Base-by-base conservation (phyloP, 192 early-diverging fungal genomes). In the Linnemannia zychae region DNA sequence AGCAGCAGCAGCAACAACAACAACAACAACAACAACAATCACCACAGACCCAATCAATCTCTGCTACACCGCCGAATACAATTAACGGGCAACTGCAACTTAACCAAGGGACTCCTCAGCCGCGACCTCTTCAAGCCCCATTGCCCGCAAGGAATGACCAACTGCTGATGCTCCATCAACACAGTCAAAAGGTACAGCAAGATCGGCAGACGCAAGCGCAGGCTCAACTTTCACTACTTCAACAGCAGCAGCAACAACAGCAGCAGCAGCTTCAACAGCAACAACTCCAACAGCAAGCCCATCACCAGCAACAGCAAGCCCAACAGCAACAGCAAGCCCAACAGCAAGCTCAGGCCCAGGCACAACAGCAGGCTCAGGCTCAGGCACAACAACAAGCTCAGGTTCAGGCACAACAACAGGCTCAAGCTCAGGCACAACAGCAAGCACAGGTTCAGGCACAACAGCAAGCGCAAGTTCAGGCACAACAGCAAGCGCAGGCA, bases 361-460 rank as follows among this genome's bases (percentile, higher is more conserved):
- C 67, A 7, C 88, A 87, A 68, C 76, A 81, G 36, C 82, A 75
- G 20, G 81, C 79, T 33, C 78, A 84, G 20, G 75, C 80, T 16
- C 76, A 76, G 52, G 67, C 75, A 13, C 84, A 86, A 48, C 72
- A 75, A 16, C 83, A 72, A 47, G 50, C 69, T 33, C 70, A 75
- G 28, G 74, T 73, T 20, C 76, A 68, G 44, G 71, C n/a, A 48
- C 75, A 69, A 44, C 71, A 36, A 34, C 72, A 40, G 20, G 24
- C 36, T 28, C 71, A 67, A 40, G 34, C n/a, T 48, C 75, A 72
- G 44, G 20, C 34, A 28, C 49, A 67, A 34, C 67, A 71, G 17
- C 78, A 80, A 15, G 71, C 72, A 37, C 34, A 75, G 40, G 46
- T 44, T 50, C 71, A 67, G 17, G 60, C 63, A 18, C 77, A 79